Evolutionary conservation across 768 basidiomycete species (phyloP).

Genomic region (Astraeus odoratus): DNA sequence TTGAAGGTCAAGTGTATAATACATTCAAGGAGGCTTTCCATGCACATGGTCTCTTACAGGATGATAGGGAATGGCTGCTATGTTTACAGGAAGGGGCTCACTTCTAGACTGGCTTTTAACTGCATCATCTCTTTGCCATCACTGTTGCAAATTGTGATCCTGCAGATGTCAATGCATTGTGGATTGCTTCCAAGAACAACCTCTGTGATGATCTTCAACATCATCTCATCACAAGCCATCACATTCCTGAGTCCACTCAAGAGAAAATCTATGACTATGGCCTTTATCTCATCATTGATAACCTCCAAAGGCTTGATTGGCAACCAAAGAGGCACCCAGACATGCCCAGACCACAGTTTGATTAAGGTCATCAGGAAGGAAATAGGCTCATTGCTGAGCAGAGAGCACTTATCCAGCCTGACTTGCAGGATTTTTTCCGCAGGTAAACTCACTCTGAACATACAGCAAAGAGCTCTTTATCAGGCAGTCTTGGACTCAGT

Average conservation of each 20-base stretch:
- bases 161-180: conserved; percentile 26
- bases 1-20: conserved; percentile 16
- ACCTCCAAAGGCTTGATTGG: conserved; percentile 10
- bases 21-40: conserved; percentile 35
- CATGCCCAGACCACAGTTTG: conserved; percentile 10
- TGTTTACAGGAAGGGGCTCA: conserved; percentile 35
- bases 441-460: conserved; percentile 18
- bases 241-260: conserved; percentile 16
- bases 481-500: conserved; percentile 24
- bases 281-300: conserved; percentile 31
- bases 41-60: conserved; percentile 35
- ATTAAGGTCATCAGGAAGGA: conserved; percentile 13
- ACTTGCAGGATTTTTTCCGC: conserved; percentile 4
- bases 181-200: conserved; percentile 26
- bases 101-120: conserved; percentile 31
- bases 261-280: conserved; percentile 36
- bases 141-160: conserved; percentile 31
- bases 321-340: conserved; percentile 8
- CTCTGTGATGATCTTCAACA: conserved; percentile 36
- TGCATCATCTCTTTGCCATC: conserved; percentile 34
- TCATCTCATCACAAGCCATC: conserved; percentile 11
- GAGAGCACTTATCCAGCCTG: neutral
- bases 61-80: conserved; percentile 40
- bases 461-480: conserved; percentile 23
- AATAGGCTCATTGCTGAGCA: conserved; percentile 12